Evolutionary conservation across 148 eudicot species (phyloP), one percentile per base, ranked within the genome.

Genomic region (Amaranthus cruentus): DNA sequence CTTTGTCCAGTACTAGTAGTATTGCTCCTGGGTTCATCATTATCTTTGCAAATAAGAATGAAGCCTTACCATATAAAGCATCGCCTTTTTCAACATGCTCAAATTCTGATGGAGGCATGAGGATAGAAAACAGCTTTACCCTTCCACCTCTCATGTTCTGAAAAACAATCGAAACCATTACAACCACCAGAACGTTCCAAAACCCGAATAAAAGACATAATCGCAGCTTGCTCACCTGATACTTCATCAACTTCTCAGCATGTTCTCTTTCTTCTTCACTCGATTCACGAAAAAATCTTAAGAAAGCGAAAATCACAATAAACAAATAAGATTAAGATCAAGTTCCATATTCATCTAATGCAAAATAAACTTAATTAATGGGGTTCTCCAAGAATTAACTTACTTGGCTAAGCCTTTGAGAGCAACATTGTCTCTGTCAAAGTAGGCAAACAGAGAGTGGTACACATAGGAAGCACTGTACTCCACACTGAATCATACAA

Each of bases 181-280:
- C 5, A 61, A 38, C 28, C 21, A 12, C 8, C 51, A 61, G 38
- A 46, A n/a, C 47, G 18, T 49, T 49, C 46, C 43, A 60, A 9
- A 15, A 15, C 42, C 9, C 9, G 7, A 10, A 10, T 43, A 50
- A 6, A 14, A 9, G 60, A 10, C 60, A 15, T 55, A 11, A 63
- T 6, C 21, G 14, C 44, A 51, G 38, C 59, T 43, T 18, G 38
- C 18, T 46, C 38, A 92, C 98, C 93, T 92, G 98, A 76, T 90
- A 92, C 75, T 92, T 68, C 89, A 92, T 92, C 12, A 92, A 76
- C 71, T 88, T 92, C 83, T 92, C 98, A 52, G 96, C 98, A 70
- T 92, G 96, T 48, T 81, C 93, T 78, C 93, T 85, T 84, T 92
- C 98, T 84, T 92, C 98, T 66, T 80, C 88, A 74, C 98, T 92